Evolutionary conservation across 768 basidiomycete species (phyloP).

Genomic region (Termitomyces eurrhizus): DNA sequence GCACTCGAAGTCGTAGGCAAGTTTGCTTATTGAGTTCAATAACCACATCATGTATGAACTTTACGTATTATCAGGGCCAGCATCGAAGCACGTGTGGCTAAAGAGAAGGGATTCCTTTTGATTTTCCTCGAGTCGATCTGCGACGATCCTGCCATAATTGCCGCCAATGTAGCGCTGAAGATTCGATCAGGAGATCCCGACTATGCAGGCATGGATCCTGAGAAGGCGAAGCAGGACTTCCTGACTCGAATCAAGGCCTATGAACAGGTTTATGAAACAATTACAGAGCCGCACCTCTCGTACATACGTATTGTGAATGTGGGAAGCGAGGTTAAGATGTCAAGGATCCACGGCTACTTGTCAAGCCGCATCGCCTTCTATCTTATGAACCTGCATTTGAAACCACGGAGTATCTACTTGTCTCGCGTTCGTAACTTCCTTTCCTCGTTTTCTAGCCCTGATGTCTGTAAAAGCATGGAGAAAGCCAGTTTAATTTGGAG

Average conservation of each 20-base stretch:
- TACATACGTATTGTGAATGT: conserved; percentile 94
- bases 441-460: conserved; percentile 1
- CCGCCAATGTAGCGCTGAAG: conserved; percentile 94
- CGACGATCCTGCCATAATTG: conserved; percentile 91
- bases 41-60: background rate
- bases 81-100: conserved; percentile 78
- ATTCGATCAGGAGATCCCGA: conserved; percentile 97
- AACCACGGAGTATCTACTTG: conserved; percentile 94
- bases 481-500: conserved; percentile 94
- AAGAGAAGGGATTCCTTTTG: conserved; percentile 81
- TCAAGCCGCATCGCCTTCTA: conserved; percentile 98
- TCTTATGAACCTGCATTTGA: conserved; percentile 96
- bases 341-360: conserved; percentile 89
- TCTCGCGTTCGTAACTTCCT: conserved; percentile 66
- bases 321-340: conserved; percentile 82
- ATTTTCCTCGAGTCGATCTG: conserved; percentile 96
- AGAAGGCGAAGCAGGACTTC: conserved; percentile 89
- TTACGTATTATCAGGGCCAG: conserved; percentile 50
- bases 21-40: conserved; percentile 9
- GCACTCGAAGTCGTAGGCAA: conserved; percentile 70
- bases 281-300: conserved; percentile 86
- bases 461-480: conserved; percentile 71
- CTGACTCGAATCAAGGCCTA: conserved; percentile 87
- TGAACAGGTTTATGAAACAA: conserved; percentile 92
- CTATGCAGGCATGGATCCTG: conserved; percentile 84